phyloP scores from a whole-genome alignment of 495 filamentous ascomycete genomes.

The Penicillium alfredii region DNA sequence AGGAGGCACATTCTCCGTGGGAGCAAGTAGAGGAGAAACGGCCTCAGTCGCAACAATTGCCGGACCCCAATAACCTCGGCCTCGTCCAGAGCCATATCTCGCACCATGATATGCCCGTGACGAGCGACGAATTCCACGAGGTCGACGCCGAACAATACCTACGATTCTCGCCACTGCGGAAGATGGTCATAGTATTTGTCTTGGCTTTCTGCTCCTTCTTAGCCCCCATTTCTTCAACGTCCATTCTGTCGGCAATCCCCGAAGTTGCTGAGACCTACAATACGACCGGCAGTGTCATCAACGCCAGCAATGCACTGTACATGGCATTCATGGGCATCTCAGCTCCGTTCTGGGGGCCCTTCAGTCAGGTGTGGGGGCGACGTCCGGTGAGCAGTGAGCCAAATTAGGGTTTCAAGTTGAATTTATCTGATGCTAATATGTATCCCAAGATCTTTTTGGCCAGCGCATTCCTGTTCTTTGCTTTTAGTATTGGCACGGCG shows the following conservation, averaged over 20 bases:
- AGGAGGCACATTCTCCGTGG: conserved; percentile 7
- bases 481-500: conserved; percentile 60
- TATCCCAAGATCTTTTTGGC: conserved; percentile 45
- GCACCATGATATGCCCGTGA: conserved; percentile 31
- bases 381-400: conserved; percentile 48
- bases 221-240: conserved; percentile 62
- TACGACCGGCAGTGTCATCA: conserved; percentile 60
- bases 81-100: conserved; percentile 26
- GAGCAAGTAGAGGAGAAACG: conserved; percentile 8
- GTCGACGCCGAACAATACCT: conserved; percentile 44
- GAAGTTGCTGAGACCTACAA: conserved; percentile 58
- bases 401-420: not conserved
- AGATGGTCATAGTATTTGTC: conserved; percentile 55
- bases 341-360: conserved; percentile 60
- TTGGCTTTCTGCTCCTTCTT: conserved; percentile 63
- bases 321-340: conserved; percentile 65
- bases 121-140: conserved; percentile 22
- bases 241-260: conserved; percentile 62
- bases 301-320: conserved; percentile 64
- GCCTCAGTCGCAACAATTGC: conserved; percentile 10
- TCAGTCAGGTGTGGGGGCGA: conserved; percentile 62
- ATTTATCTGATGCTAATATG: conserved; percentile 14
- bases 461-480: conserved; percentile 54
- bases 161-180: conserved; percentile 49
- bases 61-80: conserved; percentile 11